Conservation (phyloP, 805 yeast species). For the Spathaspora sp. region DNA sequence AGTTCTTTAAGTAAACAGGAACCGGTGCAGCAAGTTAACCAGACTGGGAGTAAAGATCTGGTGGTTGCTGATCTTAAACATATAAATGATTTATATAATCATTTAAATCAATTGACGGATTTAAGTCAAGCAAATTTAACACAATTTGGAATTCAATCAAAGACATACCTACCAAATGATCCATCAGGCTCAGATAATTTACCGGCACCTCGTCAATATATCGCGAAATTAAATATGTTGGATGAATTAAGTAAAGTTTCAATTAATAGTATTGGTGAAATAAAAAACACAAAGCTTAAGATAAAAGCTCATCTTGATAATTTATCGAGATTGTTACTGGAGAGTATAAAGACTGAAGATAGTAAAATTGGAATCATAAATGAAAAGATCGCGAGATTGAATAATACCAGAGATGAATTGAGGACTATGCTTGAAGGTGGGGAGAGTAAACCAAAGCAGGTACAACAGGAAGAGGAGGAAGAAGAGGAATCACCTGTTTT, state of each 20-base stretch:
- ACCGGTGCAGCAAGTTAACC: neutral
- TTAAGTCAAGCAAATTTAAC: slow-evolving; percentile 32
- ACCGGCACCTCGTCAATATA: slow-evolving; percentile 35
- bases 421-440: slow-evolving; percentile 19
- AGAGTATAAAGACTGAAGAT: slow-evolving; percentile 30
- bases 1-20: slow-evolving; percentile 17
- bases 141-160: slow-evolving; percentile 36
- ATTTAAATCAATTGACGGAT: slow-evolving; percentile 23
- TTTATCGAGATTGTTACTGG: slow-evolving; percentile 14
- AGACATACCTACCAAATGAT: slow-evolving; percentile 31
- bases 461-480: slow-evolving; percentile 9
- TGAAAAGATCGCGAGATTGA: slow-evolving; percentile 22
- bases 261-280: slow-evolving; percentile 26
- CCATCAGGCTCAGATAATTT: slow-evolving; percentile 32
- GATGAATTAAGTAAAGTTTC: slow-evolving; percentile 36
- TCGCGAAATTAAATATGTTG: slow-evolving; percentile 34
- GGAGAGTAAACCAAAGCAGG: slow-evolving; percentile 23
- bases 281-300: slow-evolving; percentile 22
- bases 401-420: slow-evolving; percentile 28
- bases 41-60: neutral
- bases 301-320: slow-evolving; percentile 21
- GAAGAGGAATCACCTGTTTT: slow-evolving; percentile 2
- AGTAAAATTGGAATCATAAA: slow-evolving; percentile 25
- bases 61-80: slow-evolving; percentile 29
- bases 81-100: slow-evolving; percentile 26